Evolutionary conservation across 2,329 filamentous ascomycete species (phyloP).

Genomic region (Beauveria bassiana): DNA sequence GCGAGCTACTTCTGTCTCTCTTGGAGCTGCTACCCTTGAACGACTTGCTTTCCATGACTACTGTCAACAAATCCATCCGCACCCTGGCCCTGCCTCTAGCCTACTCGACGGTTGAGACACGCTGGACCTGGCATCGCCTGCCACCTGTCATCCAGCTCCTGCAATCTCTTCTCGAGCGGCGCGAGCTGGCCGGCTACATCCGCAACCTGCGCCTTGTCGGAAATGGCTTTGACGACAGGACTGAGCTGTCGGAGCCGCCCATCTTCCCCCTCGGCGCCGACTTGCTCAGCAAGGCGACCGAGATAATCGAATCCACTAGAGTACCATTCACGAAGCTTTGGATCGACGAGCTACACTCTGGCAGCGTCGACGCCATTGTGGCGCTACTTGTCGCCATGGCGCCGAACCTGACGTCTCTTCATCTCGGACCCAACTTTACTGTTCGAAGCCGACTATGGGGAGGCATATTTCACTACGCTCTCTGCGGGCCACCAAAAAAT

Average conservation of each 20-base stretch:
- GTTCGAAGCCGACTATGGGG: not conserved
- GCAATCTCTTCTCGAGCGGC: not conserved
- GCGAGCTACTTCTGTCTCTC: not conserved
- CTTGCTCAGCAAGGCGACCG: not conserved
- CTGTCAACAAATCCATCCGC: not conserved
- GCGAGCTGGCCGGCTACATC: not conserved
- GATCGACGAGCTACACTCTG: not conserved
- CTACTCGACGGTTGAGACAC: not conserved
- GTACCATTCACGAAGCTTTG: not conserved
- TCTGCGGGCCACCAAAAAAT: not conserved
- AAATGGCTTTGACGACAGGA: not conserved
- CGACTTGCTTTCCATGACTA: not conserved
- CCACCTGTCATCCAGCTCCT: not conserved
- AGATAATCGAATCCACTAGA: not conserved
- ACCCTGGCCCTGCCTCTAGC: not conserved
- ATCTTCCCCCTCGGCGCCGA: not conserved
- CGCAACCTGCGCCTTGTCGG: not conserved
- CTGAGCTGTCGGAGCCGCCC: not conserved
- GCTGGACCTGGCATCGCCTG: not conserved
- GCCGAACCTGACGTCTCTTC: not conserved
- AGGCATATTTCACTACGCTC: not conserved
- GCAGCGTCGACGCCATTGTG: not conserved
- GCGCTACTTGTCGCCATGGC: not conserved
- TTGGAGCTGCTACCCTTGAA: not conserved
- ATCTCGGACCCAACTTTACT: not conserved